These are phyloP conservation scores for Apiotrichum veenhuisii DNA, from an alignment of 1,284 basidiomycete species.

Conservation along the genomic window DNA sequence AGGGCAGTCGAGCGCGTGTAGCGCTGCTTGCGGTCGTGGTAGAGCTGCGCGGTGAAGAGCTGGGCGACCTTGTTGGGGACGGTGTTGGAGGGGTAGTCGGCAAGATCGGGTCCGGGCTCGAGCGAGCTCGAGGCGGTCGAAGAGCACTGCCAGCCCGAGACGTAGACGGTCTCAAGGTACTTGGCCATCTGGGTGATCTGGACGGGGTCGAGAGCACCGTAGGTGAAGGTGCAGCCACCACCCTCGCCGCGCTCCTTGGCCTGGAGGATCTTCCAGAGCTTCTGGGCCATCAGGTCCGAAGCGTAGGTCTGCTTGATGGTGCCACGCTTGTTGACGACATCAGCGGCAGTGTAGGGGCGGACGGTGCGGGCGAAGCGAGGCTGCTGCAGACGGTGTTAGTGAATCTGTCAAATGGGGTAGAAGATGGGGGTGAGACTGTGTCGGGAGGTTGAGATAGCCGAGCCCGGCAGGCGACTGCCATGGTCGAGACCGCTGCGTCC, in stretches of 20 bases:
- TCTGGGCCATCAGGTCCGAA: constrained; percentile 79
- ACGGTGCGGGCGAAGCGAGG: constrained; percentile 79
- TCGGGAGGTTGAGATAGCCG: not conserved
- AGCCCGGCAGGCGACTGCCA: too few relatives aligned
- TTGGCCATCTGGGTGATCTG: constrained; percentile 93
- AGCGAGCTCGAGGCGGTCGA: constrained; percentile 89
- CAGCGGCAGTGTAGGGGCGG: constrained; percentile 86
- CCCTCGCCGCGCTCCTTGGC: constrained; percentile 49
- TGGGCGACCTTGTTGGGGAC: constrained; percentile 63
- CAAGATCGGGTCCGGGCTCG: constrained; percentile 96
- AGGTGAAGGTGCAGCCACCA: constrained; percentile 56
- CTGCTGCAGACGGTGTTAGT: constrained; percentile 53
- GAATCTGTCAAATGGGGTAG: not conserved
- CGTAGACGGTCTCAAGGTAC: constrained; percentile 89
- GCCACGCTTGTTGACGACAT: constrained; percentile 92
- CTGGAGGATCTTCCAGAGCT: constrained; percentile 64
- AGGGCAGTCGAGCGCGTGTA: constrained; percentile 55
- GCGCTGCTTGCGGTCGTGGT: constrained; percentile 64
- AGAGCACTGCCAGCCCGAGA: constrained; percentile 92
- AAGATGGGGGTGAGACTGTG: constrained; percentile 7
- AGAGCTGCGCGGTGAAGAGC: constrained; percentile 61
- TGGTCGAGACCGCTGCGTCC: too few relatives aligned
- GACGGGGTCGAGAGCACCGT: constrained; percentile 95
- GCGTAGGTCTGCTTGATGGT: constrained; percentile 82
- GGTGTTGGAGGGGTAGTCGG: constrained; percentile 64